Base-by-base conservation (phyloP, 2,329 filamentous ascomycete species). In the Fusarium sp. region DNA sequence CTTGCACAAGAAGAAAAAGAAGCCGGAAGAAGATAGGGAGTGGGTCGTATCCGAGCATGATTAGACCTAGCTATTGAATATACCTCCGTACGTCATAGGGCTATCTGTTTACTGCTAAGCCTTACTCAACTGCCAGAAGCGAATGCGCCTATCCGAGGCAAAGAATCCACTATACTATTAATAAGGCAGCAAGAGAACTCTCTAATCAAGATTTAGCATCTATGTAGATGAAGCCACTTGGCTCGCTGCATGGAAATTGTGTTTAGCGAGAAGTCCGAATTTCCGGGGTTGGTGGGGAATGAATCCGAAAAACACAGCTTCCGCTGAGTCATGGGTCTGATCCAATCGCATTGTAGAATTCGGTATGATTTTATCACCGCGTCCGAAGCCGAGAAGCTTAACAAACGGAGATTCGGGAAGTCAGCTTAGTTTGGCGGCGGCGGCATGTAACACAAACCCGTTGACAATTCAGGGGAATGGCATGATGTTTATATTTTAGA, bases 371-470 rank as follows among this genome's bases (percentile, higher is more conserved):
- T 25, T 7, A 22, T 18, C 12, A 22, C 29, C 12, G 22, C 22
- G 2, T n/a, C 49, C 13, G 22, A 52, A 22, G 18, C 13, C 4
- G 10, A 14, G 33, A 27, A 13, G 33, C 33, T 52, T n/a, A 27
- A 27, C 36, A 52, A 52, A 52, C 22, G 22, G 49, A 52, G 18
- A n/a, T 27, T 53, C 33, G 22, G 22, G 33, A n/a, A 39, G 22
- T 5, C 5, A 39, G 18, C 18, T 53, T 2, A 27, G 33, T 20
- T 53, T 17, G 22, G 18, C 49, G 49, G 49, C 33, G 22, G 49
- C 49, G 49, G 49, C 13, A 53, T 53, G 33, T 13, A 53, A 39
- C 49, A n/a, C 49, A n/a, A 39, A 7, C 33, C 31, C 47, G 49
- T 38, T 38, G 49, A 29, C 10, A 27, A 25, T 25, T 53, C 49